Base-by-base conservation (phyloP, 371 early-diverging fungal species). In the Cokeromyces recurvatus region DNA sequence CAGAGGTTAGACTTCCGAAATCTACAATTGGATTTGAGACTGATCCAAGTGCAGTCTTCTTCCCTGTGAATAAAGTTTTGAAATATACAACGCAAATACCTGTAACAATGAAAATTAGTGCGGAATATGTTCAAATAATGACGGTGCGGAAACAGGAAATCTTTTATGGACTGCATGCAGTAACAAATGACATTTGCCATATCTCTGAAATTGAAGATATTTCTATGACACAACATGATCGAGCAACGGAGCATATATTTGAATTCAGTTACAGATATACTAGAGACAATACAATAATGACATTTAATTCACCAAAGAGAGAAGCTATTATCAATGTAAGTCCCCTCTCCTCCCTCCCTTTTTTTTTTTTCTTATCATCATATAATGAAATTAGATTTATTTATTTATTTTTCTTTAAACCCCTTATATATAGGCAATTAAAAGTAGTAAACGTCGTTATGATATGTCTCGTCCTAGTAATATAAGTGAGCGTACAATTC, bases 161-260 rank as follows among this genome's bases (percentile, higher is more conserved):
- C 11, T 50, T 91, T 22, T 64, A 74, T 47, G 86, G 87, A 2
- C 58, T 82, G 32, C 78, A 62, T 38, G 73, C 89, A 11, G 64
- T 80, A 32, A 75, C 87, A 35, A 91, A 91, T 54, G 94, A 95
- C 48, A 82, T 91, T 6, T 90, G 77, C 59, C 89, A 87, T 57
- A 85, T 92, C 21, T 78, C 89, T 11, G 91, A 90, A 46, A 78
- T 94, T 22, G 80, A 87, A 4, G 91, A 92, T 43, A 71, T 89
- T 34, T 59, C 67, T 23, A 49, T 77, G 37, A 62, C 68, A 2
- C 61, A 71, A 5, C 47, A 60, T 17, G 53, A 53, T 14, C 43
- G 57, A 40, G 62, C 60, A 27, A 55, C 74, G 14, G 73, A 71
- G 4, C 37, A 36, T 23, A 73, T 82, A 36, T 79, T 77, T 41